Conservation (phyloP, 176 grass and related monocot genomes). For the Eleusine indica region DNA sequence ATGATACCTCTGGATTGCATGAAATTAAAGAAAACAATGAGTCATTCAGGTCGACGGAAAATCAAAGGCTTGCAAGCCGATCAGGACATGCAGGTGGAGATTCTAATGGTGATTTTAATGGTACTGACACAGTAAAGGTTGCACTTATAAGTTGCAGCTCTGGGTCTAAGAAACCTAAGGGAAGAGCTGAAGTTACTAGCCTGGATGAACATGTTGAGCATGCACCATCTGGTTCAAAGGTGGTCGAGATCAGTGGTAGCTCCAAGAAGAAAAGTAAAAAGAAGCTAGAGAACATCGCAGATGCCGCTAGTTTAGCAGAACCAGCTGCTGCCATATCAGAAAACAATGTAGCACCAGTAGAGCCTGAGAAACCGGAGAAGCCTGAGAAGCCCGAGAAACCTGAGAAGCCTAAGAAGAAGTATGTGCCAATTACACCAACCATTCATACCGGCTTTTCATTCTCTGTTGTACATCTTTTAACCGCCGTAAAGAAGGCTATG, state of each 20-base stretch:
- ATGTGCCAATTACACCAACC: slow-evolving; percentile 82
- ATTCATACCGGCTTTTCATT: slow-evolving; percentile 97
- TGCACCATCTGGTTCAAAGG: slow-evolving; percentile 46
- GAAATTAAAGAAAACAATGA: slow-evolving; percentile 47
- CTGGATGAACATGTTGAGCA: slow-evolving; percentile 51
- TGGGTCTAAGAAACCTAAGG: slow-evolving; percentile 67
- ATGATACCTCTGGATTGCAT: slow-evolving; percentile 49
- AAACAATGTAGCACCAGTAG: slow-evolving; percentile 49
- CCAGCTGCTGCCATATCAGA: slow-evolving; percentile 47
- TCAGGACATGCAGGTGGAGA: slow-evolving; percentile 45
- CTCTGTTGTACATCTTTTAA: slow-evolving; percentile 92
- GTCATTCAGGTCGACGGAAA: slow-evolving; percentile 32
- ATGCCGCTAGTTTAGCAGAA: slow-evolving; percentile 43
- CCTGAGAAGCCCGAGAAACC: slow-evolving; percentile 35
- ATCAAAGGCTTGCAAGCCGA: slow-evolving; percentile 42
- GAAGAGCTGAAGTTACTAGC: slow-evolving; percentile 53
- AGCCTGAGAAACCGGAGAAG: slow-evolving; percentile 78
- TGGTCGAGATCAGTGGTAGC: slow-evolving; percentile 46
- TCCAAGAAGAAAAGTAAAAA: slow-evolving; percentile 93
- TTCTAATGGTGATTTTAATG: slow-evolving; percentile 48
- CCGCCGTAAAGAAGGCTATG: slow-evolving; percentile 91
- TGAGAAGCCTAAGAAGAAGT: slow-evolving; percentile 89
- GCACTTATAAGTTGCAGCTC: slow-evolving; percentile 52
- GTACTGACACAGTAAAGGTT: slow-evolving; percentile 44
- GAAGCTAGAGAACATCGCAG: slow-evolving; percentile 56